These are phyloP conservation scores for Yamadazyma jaroonii DNA, from an alignment of 1,139 yeast species.

Conservation along the genomic window DNA sequence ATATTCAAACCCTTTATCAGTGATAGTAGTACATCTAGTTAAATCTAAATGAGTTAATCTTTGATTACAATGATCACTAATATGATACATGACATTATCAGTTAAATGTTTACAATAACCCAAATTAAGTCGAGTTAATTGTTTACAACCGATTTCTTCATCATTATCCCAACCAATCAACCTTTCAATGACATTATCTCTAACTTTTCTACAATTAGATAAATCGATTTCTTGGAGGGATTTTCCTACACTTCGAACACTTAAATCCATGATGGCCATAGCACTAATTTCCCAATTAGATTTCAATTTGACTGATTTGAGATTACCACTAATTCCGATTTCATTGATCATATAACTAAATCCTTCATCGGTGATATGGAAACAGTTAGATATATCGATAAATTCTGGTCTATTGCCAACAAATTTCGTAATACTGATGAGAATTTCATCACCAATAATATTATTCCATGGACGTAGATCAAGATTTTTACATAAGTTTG, in stretches of 20 bases:
- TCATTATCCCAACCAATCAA: conserved; percentile 51
- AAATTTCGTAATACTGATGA: conserved; percentile 60
- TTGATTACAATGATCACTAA: conserved; percentile 56
- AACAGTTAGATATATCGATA: conserved; percentile 69
- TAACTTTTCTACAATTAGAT: conserved; percentile 69
- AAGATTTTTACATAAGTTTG: conserved; percentile 45
- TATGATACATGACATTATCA: conserved; percentile 62
- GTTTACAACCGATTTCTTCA: conserved; percentile 52
- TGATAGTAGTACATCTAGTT: conserved; percentile 74
- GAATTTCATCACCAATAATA: conserved; percentile 52
- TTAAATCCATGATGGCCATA: conserved; percentile 76
- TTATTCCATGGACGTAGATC: conserved; percentile 64
- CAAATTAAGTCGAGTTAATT: conserved; percentile 50
- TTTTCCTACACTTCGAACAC: conserved; percentile 63
- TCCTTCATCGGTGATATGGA: conserved; percentile 73
- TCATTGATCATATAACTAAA: conserved; percentile 69
- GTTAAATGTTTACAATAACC: conserved; percentile 76
- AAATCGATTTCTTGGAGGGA: conserved; percentile 59
- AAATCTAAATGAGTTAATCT: conserved; percentile 57
- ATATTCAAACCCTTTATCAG: conserved; percentile 67
- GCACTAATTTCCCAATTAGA: conserved; percentile 79
- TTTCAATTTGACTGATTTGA: conserved; percentile 55
- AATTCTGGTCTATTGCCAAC: conserved; percentile 64
- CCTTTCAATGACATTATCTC: conserved; percentile 67
- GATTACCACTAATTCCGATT: conserved; percentile 62